Conservation (phyloP, 202 grass and related monocot species). For the Musa balbisiana region DNA sequence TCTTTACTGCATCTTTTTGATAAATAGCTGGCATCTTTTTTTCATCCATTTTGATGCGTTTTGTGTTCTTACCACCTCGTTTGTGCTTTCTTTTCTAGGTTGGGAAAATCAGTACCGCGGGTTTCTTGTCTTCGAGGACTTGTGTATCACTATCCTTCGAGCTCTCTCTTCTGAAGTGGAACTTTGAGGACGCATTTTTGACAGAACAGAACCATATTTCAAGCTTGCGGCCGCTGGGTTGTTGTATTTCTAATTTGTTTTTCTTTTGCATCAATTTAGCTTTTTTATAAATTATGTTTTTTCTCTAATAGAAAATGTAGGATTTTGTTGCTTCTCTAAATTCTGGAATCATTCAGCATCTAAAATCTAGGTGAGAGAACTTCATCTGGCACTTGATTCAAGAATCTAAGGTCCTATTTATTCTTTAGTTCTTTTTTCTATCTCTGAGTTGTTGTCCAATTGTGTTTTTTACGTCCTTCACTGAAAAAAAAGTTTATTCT, state of each 20-base stretch:
- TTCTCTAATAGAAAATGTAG: too few species aligned
- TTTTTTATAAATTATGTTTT: too few species aligned
- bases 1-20: too few species aligned
- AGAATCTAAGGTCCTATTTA: constrained; percentile 36
- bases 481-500: too few species aligned
- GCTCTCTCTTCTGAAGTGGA: constrained; percentile 79
- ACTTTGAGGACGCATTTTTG: constrained; percentile 53
- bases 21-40: too few species aligned
- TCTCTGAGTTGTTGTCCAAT: constrained; percentile 41
- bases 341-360: neutral
- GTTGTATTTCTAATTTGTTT: neutral
- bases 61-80: too few species aligned
- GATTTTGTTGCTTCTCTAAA: too few species aligned
- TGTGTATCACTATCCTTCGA: constrained; percentile 3
- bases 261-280: neutral
- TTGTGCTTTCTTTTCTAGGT: too few species aligned
- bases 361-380: neutral
- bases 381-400: constrained; percentile 83
- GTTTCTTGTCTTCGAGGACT: too few species aligned
- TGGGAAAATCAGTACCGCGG: too few species aligned
- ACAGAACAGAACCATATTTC: constrained; percentile 71
- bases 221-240: constrained; percentile 56
- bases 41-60: too few species aligned
- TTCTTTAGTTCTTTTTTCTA: constrained; percentile 18
- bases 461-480: neutral